Evolutionary conservation across 495 filamentous ascomycete species (phyloP).

Genomic region (Stereocaulon alpinum): DNA sequence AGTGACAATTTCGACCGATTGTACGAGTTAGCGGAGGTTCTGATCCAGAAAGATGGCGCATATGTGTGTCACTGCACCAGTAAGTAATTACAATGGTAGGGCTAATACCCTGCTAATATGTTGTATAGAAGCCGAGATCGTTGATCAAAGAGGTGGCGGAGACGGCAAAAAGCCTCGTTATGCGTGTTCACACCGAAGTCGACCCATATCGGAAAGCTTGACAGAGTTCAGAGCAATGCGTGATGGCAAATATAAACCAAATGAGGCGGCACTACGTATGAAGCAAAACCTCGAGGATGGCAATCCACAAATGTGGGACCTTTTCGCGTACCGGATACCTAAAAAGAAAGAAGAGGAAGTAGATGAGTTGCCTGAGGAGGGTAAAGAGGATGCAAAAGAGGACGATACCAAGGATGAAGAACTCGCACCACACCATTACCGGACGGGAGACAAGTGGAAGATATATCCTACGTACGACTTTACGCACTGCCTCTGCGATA

Average conservation of each 20-base stretch:
- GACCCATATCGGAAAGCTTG: slow-evolving; percentile 65
- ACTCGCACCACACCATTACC: slow-evolving; percentile 43
- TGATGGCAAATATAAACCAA: slow-evolving; percentile 81
- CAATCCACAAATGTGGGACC: slow-evolving; percentile 60
- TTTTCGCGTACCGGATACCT: slow-evolving; percentile 70
- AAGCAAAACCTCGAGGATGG: slow-evolving; percentile 53
- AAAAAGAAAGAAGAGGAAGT: slow-evolving; percentile 24
- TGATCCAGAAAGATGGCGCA: slow-evolving; percentile 62
- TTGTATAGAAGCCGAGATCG: slow-evolving; percentile 56
- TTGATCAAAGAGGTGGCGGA: slow-evolving; percentile 71
- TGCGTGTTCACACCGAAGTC: slow-evolving; percentile 67
- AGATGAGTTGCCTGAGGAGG: slow-evolving; percentile 17
- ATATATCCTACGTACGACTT: slow-evolving; percentile 92
- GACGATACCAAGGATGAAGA: slow-evolving; percentile 29
- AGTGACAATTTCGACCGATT: slow-evolving; percentile 78
- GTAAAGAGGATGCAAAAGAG: slow-evolving; percentile 5
- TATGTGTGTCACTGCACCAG: slow-evolving; percentile 67
- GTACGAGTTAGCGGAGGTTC: slow-evolving; percentile 78
- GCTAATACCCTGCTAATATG: neutral
- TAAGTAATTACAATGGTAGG: slow-evolving; percentile 22
- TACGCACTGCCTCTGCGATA: slow-evolving; percentile 81
- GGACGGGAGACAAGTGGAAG: slow-evolving; percentile 64
- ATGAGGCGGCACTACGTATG: slow-evolving; percentile 84
- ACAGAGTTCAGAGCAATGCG: slow-evolving; percentile 80
- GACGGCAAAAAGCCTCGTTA: slow-evolving; percentile 57